These are phyloP conservation scores for Hypoxylon sp. DNA, from an alignment of 2,329 filamentous ascomycete genomes.

Conservation along the genomic window DNA sequence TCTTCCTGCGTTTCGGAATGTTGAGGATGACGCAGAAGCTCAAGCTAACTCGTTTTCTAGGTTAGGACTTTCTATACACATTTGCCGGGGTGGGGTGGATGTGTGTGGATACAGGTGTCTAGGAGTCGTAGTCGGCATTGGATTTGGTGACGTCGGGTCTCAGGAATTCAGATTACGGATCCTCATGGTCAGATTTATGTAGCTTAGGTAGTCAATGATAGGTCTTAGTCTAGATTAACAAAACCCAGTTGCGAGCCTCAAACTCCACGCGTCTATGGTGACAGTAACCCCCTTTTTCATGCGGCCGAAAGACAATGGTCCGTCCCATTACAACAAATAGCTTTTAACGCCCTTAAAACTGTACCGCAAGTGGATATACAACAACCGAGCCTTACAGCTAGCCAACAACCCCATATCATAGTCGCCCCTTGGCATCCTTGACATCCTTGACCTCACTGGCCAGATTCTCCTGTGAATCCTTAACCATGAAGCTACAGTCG, in stretches of 20 bases:
- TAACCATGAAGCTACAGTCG: constrained; percentile 81
- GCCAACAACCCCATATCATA: not conserved
- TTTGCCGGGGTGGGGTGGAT: not conserved
- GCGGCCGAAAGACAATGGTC: constrained; percentile 28
- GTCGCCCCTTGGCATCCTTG: constrained; percentile 70
- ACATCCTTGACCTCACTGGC: constrained; percentile 72
- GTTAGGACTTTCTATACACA: constrained; percentile 8
- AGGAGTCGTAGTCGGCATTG: not conserved
- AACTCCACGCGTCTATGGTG: constrained; percentile 39
- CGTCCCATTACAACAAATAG: constrained; percentile 39
- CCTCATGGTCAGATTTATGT: constrained; percentile 7
- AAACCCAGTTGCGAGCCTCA: constrained; percentile 32
- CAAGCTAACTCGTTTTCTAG: constrained; percentile 14
- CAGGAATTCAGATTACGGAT: not conserved
- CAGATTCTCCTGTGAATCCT: constrained; percentile 87
- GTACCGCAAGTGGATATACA: constrained; percentile 24
- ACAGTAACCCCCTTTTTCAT: constrained; percentile 23
- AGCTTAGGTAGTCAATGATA: constrained; percentile 39
- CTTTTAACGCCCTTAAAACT: constrained; percentile 31
- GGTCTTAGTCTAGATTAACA: constrained; percentile 35
- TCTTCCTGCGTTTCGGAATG: not conserved
- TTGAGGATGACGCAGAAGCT: not conserved
- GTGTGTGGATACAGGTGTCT: not conserved
- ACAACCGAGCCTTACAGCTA: constrained; percentile 11
- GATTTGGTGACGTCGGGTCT: not conserved